Evolutionary conservation across 1,284 basidiomycete genomes (phyloP), one percentile per base, ranked within the genome.

Genomic region (Cryptococcus sp.): DNA sequence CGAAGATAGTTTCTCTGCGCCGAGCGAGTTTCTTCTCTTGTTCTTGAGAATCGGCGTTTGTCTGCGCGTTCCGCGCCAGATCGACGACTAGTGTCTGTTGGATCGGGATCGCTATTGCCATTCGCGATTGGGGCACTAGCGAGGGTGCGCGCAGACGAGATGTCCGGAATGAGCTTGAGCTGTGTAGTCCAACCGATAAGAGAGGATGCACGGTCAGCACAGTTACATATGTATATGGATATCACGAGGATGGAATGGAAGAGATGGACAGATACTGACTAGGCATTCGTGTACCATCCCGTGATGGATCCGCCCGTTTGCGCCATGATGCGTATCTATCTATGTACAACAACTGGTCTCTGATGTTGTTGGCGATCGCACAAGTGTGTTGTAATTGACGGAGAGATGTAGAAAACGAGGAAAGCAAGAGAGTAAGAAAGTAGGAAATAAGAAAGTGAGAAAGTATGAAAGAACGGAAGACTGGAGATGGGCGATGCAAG

Each of bases 1-100:
- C 87, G 74, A 89, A 89, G 35, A 89, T 80, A 0, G 84, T 86
- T 70, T 86, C 84, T 38, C 83, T 78, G 63, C 83, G 83, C 68
- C 81, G 82, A 51, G 81, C 79, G 58, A 79, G 57, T 23, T 56
- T 63, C 40, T 54, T 54, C 23, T 47, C 52, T 3, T 60, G 53
- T n/a, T 40, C 55, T 13, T 47, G 53, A n/a, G 46, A 48, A 3
- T 48, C 53, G 2, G 46, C 40, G 5, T 38, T 39, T 6, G 50
- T 45, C 23, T 47, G 57, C 3, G 39, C 45, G 48, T 47, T 40
- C 31, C n/a, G 62, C 1, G 71, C 71, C 16, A 65, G 69, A 60
- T 77, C 75, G 23, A 77, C 73, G 20, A 77, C 75, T 17, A 77
- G 61, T 0, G 75, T 77, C 60, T 75, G 73, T 54, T 77, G 75